Base-by-base conservation (phyloP, 306 rosid genomes). In the Vigna hirtella region DNA sequence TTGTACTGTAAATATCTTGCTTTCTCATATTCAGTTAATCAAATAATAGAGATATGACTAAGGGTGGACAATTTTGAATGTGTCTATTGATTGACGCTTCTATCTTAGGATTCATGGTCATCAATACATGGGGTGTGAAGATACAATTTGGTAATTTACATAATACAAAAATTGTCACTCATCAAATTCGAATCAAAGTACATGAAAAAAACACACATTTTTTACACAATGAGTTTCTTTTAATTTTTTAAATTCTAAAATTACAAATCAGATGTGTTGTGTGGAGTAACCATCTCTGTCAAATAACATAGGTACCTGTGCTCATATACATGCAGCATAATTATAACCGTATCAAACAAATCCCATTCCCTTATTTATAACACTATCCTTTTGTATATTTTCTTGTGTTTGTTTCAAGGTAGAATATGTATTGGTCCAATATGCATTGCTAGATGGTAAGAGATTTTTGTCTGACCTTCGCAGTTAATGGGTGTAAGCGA, bases 21-120 rank as follows among this genome's bases (percentile, higher is more conserved):
- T 45, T 74, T 80, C 26, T 55, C 47, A 55, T 45, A 81, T 74
- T 81, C 70, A 34, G 70, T 52, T 40, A 40, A 57, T 34, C 26
- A 18, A 24, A 58, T 48, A 57, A 59, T 73, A 56, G 43, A 20
- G 16, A 53, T 72, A 18, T 72, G 34, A 38, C 53, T 71, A 3
- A 20, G 18, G 13, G 38, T 43, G 49, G 78, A 58, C 43, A 43
- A 58, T 30, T 58, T 43, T 73, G 56, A 56, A n/a, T 43, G 56
- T 24, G 43, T 57, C 58, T 66, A 57, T 24, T 24, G 26, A 24
- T 73, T 16, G 15, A 42, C 42, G 57, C 24, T 68, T 47, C 57
- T 22, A 30, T 30, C 34, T 30, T 30, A 30, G 34, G 34, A 45
- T 49, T 36, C 65, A 49, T 59, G 40, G 38, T 18, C 70, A 78